phyloP scores from a whole-genome alignment of 1,284 basidiomycete genomes.

The Ganoderma sinense region DNA sequence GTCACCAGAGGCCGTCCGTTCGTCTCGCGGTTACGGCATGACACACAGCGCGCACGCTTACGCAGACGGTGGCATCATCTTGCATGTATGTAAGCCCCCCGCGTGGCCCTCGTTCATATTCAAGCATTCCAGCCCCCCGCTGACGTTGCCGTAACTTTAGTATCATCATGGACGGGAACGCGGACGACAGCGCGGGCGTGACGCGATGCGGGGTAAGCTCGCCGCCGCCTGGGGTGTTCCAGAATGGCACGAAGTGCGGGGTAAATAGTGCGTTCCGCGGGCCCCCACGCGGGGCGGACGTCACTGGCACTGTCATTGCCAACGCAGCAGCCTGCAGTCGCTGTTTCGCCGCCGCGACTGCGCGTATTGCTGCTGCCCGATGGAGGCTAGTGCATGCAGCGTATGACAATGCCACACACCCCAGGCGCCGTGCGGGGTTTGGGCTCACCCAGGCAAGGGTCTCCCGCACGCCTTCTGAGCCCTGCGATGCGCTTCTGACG shows the following conservation, averaged over 20 bases:
- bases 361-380: background rate
- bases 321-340: too few relatives aligned
- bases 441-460: slow-evolving; percentile 2
- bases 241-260: slow-evolving; percentile 9
- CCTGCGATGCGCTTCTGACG: background rate
- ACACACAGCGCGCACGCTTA: background rate
- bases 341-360: background rate
- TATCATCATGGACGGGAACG: too few relatives aligned
- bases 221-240: background rate
- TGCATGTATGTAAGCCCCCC: background rate
- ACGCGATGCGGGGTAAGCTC: slow-evolving; percentile 4
- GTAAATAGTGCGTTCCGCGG: background rate
- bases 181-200: background rate
- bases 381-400: background rate
- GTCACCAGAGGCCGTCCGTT: background rate
- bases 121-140: background rate
- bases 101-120: background rate
- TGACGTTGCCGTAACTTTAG: background rate
- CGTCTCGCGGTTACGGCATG: slow-evolving; percentile 1
- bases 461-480: background rate
- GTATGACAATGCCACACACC: background rate
- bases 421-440: background rate
- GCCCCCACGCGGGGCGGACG: background rate
- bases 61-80: background rate
- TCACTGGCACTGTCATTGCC: background rate